phyloP scores from a whole-genome alignment of 139 green algal genomes.

The Auxenochlorella pyrenoidosa region DNA sequence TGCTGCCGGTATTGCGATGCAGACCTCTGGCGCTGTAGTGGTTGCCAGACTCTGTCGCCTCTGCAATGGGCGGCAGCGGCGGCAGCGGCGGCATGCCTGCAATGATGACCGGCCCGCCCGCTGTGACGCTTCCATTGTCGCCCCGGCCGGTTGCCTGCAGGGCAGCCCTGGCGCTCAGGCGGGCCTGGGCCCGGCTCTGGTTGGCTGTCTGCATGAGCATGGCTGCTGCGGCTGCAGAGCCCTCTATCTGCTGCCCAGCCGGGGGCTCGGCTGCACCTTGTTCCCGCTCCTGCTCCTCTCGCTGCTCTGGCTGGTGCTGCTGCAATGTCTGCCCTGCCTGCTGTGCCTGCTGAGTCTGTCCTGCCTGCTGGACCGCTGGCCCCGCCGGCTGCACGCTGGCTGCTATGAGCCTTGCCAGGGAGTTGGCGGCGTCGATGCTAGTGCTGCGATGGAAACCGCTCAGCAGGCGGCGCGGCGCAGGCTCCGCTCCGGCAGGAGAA shows the following conservation, averaged over 20 bases:
- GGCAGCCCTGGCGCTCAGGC: not conserved
- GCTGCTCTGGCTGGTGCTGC: no score
- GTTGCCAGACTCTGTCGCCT: not conserved
- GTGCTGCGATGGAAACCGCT: not conserved
- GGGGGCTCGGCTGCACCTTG: not conserved
- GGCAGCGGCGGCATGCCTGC: not conserved
- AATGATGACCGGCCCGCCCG: no score
- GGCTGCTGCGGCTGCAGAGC: not conserved
- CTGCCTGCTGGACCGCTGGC: not conserved
- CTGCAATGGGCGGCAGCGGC: not conserved
- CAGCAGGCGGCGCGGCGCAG: not conserved
- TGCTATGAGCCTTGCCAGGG: constrained; percentile 4
- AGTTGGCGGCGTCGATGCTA: not conserved
- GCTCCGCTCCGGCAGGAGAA: not conserved
- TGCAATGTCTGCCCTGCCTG: no score
- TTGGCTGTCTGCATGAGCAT: not conserved
- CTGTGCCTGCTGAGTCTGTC: no score
- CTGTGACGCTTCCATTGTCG: no score
- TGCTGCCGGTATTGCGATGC: not conserved
- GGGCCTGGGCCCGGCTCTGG: constrained; percentile 4
- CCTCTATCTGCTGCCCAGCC: not conserved
- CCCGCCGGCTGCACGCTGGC: not conserved
- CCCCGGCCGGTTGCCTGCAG: not conserved
- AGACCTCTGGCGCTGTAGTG: no score
- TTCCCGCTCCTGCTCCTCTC: not conserved